Percentiles rank a stretch among this genome's conserved stretches.
These are phyloP conservation scores for Citrus australasica DNA, from an alignment of 345 rosid species.

Conservation along the genomic window DNA sequence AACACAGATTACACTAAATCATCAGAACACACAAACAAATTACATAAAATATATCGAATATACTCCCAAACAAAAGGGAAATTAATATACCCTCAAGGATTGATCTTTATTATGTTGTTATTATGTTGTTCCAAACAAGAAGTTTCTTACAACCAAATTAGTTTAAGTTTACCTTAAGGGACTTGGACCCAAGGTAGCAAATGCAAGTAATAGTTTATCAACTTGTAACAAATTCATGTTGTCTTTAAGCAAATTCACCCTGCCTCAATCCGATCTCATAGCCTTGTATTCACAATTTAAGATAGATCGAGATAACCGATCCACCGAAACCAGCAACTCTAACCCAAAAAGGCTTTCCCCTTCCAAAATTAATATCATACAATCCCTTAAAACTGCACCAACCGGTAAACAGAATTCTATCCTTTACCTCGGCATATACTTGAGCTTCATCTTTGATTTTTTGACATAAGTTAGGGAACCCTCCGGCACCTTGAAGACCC, in stretches of 20 bases:
- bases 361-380: constrained; percentile 15
- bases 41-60: too few relatives aligned
- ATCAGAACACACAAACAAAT: too few relatives aligned
- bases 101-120: too few relatives aligned
- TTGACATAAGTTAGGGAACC: not conserved
- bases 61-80: too few relatives aligned
- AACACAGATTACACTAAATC: too few relatives aligned
- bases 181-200: constrained; percentile 15
- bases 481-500: constrained; percentile 9
- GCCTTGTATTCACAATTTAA: not conserved
- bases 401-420: constrained; percentile 13
- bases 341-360: constrained; percentile 31
- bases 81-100: too few relatives aligned
- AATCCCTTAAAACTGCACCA: too few relatives aligned
- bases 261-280: constrained; percentile 17
- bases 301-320: too few relatives aligned
- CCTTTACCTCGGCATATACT: not conserved
- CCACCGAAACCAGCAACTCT: not conserved
- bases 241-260: constrained; percentile 18
- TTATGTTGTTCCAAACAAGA: too few relatives aligned
- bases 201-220: constrained; percentile 13
- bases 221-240: constrained; percentile 14
- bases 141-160: too few relatives aligned
- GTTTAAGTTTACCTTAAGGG: not conserved
- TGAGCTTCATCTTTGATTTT: not conserved